Conservation (phyloP, 768 basidiomycete genomes). For the Termitomyces sp. region DNA sequence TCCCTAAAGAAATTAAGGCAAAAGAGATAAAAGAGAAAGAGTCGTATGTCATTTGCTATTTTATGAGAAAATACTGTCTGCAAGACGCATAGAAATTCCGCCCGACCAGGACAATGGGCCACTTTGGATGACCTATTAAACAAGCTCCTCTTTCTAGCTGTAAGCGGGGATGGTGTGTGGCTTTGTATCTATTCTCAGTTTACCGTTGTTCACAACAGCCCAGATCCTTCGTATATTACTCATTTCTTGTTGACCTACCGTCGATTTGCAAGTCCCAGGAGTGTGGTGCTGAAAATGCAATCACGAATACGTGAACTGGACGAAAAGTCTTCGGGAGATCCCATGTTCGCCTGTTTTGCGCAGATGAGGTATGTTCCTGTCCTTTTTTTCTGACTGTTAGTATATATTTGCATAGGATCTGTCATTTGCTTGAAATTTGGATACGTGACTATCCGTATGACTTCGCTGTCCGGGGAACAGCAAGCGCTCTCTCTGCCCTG, state of each 20-base stretch:
- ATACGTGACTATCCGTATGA: conserved; percentile 70
- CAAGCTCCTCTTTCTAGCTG: conserved; percentile 74
- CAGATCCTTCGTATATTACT: conserved; percentile 71
- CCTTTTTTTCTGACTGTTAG: not conserved
- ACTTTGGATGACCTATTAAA: conserved; percentile 76
- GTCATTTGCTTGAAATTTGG: conserved; percentile 74
- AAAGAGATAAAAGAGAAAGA: conserved; percentile 37
- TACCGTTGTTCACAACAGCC: not conserved
- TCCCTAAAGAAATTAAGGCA: conserved; percentile 27
- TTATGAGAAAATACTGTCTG: not conserved
- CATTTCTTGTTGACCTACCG: conserved; percentile 84
- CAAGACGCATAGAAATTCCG: conserved; percentile 11
- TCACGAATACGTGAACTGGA: conserved; percentile 78
- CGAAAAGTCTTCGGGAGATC: conserved; percentile 58
- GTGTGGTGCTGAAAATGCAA: conserved; percentile 80
- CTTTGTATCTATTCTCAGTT: not conserved
- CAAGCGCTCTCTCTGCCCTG: conserved; percentile 66
- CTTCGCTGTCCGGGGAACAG: conserved; percentile 71
- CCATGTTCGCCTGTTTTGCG: conserved; percentile 82
- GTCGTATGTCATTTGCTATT: conserved; percentile 6
- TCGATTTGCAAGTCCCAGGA: conserved; percentile 74
- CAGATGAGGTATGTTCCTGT: conserved; percentile 65
- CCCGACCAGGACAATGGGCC: conserved; percentile 63
- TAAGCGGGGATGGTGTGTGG: conserved; percentile 73
- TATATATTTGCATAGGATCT: conserved; percentile 48